These are phyloP conservation scores for Sorghum bicolor DNA, from an alignment of 176 grass and related monocot species.

Conservation along the genomic window Sorghum_bicolor_NCBIv3 NC_012876.2:10765001-10765500, in stretches of 20 bases:
- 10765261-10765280: neutral
- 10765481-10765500: too few species aligned
- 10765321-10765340: neutral
- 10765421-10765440: neutral
- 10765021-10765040: too few species aligned
- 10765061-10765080: neutral
- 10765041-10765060: too few species aligned
- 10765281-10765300: neutral
- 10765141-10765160: neutral
- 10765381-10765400: neutral
- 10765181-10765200: neutral
- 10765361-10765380: neutral
- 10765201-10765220: neutral
- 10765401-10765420: neutral
- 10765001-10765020: too few species aligned
- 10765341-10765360: neutral
- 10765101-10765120: neutral
- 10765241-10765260: neutral
- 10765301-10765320: neutral
- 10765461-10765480: too few species aligned
- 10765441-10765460: neutral
- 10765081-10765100: neutral
- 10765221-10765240: neutral
- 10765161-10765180: neutral
- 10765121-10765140: neutral